Percentiles rank a stretch among this genome's conserved stretches.
These are phyloP conservation scores for Geotrichum australiense DNA, from an alignment of 1,139 yeast species.

Conservation along the genomic window DNA sequence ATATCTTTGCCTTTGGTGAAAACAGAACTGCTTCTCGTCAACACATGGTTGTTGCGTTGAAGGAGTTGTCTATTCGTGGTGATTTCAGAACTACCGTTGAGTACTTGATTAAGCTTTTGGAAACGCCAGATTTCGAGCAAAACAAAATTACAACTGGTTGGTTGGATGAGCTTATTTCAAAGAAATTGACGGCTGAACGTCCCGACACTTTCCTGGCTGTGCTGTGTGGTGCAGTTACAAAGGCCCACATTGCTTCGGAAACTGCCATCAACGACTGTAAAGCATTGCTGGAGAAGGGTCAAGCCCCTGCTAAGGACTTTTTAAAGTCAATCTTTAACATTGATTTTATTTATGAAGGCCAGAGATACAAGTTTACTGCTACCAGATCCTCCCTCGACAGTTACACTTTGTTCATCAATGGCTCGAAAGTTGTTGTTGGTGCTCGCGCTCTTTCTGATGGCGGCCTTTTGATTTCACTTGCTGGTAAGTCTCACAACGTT, in stretches of 20 bases:
- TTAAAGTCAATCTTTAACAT: slow-evolving; percentile 84
- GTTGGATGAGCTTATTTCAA: slow-evolving; percentile 92
- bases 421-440: slow-evolving; percentile 82
- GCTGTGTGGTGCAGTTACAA: slow-evolving; percentile 94
- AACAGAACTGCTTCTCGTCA: slow-evolving; percentile 96
- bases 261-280: slow-evolving; percentile 64
- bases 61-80: slow-evolving; percentile 94
- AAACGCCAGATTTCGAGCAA: slow-evolving; percentile 93
- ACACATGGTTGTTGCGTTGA: slow-evolving; percentile 97
- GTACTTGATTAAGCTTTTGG: slow-evolving; percentile 86
- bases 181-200: slow-evolving; percentile 91
- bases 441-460: slow-evolving; percentile 88
- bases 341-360: slow-evolving; percentile 92
- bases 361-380: slow-evolving; percentile 88
- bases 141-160: slow-evolving; percentile 97
- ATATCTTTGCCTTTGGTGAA: slow-evolving; percentile 97
- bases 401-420: slow-evolving; percentile 86
- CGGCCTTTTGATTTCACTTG: slow-evolving; percentile 79
- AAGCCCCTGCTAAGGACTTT: slow-evolving; percentile 75
- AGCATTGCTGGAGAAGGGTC: slow-evolving; percentile 82
- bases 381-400: slow-evolving; percentile 83
- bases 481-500: slow-evolving; percentile 89
- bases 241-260: slow-evolving; percentile 78
- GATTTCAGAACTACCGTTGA: slow-evolving; percentile 97
- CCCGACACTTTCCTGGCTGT: slow-evolving; percentile 90